Evolutionary conservation across 2,329 filamentous ascomycete species (phyloP).

Genomic region (Grosmannia clavigera): DNA sequence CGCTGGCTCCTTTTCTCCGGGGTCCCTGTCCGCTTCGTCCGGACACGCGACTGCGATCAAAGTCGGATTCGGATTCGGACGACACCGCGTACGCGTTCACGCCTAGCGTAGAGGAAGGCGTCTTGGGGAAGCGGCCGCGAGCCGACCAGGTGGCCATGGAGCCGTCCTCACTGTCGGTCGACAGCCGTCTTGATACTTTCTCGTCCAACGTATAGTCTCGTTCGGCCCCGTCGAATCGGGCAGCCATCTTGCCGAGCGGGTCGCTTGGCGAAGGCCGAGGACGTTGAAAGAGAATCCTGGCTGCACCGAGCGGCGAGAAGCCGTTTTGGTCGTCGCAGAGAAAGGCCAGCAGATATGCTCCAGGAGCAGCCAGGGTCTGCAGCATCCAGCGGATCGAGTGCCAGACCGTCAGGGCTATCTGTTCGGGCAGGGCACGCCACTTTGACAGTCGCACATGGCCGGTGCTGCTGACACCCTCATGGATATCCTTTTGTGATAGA

Average conservation of each 20-base stretch:
- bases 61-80: slow-evolving; percentile 60
- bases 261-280: not conserved
- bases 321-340: slow-evolving; percentile 70
- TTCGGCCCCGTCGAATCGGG: not conserved
- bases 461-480: slow-evolving; percentile 10
- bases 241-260: not conserved
- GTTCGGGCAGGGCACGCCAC: slow-evolving; percentile 51
- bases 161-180: slow-evolving; percentile 4
- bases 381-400: slow-evolving; percentile 68
- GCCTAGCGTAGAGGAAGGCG: slow-evolving; percentile 24
- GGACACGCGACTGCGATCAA: slow-evolving; percentile 25
- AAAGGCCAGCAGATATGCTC: slow-evolving; percentile 65
- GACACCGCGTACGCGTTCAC: slow-evolving; percentile 47
- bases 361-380: slow-evolving; percentile 66
- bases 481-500: slow-evolving; percentile 23
- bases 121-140: slow-evolving; percentile 23
- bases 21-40: not conserved
- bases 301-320: slow-evolving; percentile 63
- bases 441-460: slow-evolving; percentile 23
- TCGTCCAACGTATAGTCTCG: not conserved
- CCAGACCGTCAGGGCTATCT: slow-evolving; percentile 59
- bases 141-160: not conserved
- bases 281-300: slow-evolving; percentile 48
- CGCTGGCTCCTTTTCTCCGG: not conserved
- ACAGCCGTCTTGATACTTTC: slow-evolving; percentile 4